Percentiles rank a stretch among this genome's conserved stretches.
Evolutionary conservation across 179 eudicot genomes (phyloP).

Genomic region (Sideroxylon spinosum): DNA sequence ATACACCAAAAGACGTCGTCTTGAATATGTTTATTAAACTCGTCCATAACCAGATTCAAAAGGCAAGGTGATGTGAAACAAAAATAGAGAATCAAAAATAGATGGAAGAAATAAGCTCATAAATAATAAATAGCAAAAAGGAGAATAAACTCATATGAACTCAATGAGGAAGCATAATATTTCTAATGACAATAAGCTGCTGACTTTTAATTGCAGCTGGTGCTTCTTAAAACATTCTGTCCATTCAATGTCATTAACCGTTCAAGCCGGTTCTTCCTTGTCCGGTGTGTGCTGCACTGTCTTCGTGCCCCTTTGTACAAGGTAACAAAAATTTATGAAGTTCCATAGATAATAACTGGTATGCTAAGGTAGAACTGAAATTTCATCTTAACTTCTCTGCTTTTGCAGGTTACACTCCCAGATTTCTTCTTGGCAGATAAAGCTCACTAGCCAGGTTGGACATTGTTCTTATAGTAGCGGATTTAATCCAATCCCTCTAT

Average conservation of each 20-base stretch:
- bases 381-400: not conserved
- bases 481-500: not conserved
- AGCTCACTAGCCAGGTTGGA: constrained; percentile 49
- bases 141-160: not conserved
- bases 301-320: constrained; percentile 41
- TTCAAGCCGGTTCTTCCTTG: constrained; percentile 38
- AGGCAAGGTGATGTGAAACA: no score
- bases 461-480: not conserved
- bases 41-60: no score
- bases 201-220: constrained; percentile 26
- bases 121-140: no score
- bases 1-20: no score
- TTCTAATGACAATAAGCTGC: not conserved
- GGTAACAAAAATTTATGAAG: constrained; percentile 17
- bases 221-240: constrained; percentile 28
- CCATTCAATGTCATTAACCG: constrained; percentile 41
- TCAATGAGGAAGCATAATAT: not conserved
- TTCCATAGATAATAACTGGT: not conserved
- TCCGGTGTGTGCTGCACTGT: constrained; percentile 25
- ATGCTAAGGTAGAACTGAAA: not conserved
- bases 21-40: no score
- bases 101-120: no score
- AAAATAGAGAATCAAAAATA: no score
- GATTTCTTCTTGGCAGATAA: constrained; percentile 49
- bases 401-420: constrained; percentile 33